Conservation (phyloP, 2,329 filamentous ascomycete species). For the Talaromyces sp. region DNA sequence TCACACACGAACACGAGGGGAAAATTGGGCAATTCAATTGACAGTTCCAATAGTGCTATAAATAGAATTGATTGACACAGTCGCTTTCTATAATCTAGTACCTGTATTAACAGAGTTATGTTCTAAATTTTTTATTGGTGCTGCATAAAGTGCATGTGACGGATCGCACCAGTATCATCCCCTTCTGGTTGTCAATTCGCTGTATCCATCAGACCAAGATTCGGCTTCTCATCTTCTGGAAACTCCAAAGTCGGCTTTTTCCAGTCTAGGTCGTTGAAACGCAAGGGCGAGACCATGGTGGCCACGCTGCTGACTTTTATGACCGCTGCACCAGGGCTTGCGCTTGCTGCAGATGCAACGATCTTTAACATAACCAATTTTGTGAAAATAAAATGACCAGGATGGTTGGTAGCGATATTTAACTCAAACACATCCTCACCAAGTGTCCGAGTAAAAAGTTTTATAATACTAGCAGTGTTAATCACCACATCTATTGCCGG, state of each 20-base stretch:
- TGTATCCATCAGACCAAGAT: not conserved
- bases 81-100: too few species aligned
- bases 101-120: too few species aligned
- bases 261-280: constrained; percentile 22
- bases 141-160: too few species aligned
- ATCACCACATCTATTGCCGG: constrained; percentile 35
- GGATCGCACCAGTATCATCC: too few species aligned
- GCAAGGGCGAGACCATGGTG: constrained; percentile 18
- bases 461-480: constrained; percentile 41
- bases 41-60: too few species aligned
- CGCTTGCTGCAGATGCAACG: constrained; percentile 9
- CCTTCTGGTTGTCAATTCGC: not conserved
- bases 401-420: constrained; percentile 34
- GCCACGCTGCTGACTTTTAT: constrained; percentile 41
- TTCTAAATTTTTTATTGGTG: too few species aligned
- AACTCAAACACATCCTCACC: constrained; percentile 32
- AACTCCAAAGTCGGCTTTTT: constrained; percentile 6
- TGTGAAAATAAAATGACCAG: constrained; percentile 35
- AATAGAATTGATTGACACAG: too few species aligned
- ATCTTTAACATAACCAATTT: constrained; percentile 31
- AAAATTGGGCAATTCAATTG: too few species aligned
- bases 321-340: constrained; percentile 18
- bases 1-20: too few species aligned
- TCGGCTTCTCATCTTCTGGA: not conserved
- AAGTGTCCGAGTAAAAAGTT: constrained; percentile 17